A percentile compares a stretch with the other conserved stretches of the same genome.
phyloP scores from a whole-genome alignment of 225 moss, liverwort and hornwort genomes.

The Physcomitrellopsis africana region DNA sequence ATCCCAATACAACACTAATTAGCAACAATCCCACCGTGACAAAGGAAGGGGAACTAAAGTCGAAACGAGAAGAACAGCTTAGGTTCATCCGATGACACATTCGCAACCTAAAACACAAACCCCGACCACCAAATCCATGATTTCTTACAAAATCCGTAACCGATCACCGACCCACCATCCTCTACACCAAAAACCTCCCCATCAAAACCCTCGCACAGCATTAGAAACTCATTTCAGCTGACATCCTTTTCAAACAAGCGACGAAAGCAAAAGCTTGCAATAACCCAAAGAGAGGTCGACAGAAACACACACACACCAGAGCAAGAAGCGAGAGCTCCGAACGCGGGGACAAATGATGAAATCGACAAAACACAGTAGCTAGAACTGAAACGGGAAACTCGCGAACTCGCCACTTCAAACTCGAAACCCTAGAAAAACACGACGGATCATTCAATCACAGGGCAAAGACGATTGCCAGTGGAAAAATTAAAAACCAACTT shows the following conservation, averaged over 20 bases:
- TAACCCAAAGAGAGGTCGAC: not conserved
- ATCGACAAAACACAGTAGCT: not conserved
- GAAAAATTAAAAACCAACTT: too few relatives aligned
- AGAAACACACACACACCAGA: too few relatives aligned
- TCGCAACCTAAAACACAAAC: not conserved
- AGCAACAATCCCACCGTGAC: not conserved
- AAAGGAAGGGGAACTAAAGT: not conserved
- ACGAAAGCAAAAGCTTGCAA: not conserved
- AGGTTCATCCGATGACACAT: too few relatives aligned
- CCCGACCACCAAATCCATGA: not conserved
- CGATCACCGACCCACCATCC: not conserved
- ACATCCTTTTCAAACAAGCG: not conserved
- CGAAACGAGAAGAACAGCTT: too few relatives aligned
- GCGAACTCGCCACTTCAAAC: too few relatives aligned
- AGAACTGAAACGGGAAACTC: too few relatives aligned
- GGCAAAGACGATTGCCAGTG: too few relatives aligned
- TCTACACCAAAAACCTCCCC: not conserved
- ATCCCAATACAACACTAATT: not conserved
- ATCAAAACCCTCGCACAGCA: not conserved
- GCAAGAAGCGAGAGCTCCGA: not conserved
- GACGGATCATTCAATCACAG: too few relatives aligned
- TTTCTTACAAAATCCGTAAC: constrained; percentile 26
- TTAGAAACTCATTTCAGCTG: not conserved
- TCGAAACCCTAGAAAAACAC: too few relatives aligned
- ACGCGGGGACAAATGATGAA: constrained; percentile 14